These are phyloP conservation scores for Linanthus parryae DNA, from an alignment of 148 eudicot species.

Conservation along the genomic window DNA sequence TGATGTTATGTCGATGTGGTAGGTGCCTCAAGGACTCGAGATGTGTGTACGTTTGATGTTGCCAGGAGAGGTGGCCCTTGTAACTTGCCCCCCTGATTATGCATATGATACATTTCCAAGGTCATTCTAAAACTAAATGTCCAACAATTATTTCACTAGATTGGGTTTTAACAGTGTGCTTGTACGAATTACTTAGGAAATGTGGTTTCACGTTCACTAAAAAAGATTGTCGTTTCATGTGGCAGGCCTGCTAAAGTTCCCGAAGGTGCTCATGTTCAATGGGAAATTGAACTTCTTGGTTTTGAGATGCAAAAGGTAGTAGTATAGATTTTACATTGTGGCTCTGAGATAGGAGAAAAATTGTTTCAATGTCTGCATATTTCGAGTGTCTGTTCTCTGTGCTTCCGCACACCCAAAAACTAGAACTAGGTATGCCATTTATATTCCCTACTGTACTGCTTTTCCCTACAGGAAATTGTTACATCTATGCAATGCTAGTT, in stretches of 20 bases:
- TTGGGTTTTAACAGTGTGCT: neutral
- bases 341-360: neutral
- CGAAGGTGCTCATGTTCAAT: slow-evolving; percentile 76
- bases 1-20: too few species aligned
- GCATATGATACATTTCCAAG: slow-evolving; percentile 94
- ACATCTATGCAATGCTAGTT: neutral
- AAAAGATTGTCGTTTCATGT: slow-evolving; percentile 6
- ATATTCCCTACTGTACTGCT: too few species aligned
- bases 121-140: slow-evolving; percentile 23
- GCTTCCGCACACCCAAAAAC: too few species aligned
- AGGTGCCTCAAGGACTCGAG: slow-evolving; percentile 99
- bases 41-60: slow-evolving; percentile 94
- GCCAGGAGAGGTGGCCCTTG: slow-evolving; percentile 93
- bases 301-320: slow-evolving; percentile 85
- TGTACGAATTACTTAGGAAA: neutral
- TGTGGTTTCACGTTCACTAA: neutral
- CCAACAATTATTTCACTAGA: neutral
- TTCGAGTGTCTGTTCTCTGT: too few species aligned
- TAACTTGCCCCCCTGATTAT: slow-evolving; percentile 98
- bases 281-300: slow-evolving; percentile 98
- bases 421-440: too few species aligned
- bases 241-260: slow-evolving; percentile 85
- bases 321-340: neutral
- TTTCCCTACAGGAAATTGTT: too few species aligned
- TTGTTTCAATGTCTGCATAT: too few species aligned